A percentile compares a stretch with the other conserved stretches of the same genome.
Evolutionary conservation across 306 rosid species (phyloP).

Genomic region (Inga oerstediana): DNA sequence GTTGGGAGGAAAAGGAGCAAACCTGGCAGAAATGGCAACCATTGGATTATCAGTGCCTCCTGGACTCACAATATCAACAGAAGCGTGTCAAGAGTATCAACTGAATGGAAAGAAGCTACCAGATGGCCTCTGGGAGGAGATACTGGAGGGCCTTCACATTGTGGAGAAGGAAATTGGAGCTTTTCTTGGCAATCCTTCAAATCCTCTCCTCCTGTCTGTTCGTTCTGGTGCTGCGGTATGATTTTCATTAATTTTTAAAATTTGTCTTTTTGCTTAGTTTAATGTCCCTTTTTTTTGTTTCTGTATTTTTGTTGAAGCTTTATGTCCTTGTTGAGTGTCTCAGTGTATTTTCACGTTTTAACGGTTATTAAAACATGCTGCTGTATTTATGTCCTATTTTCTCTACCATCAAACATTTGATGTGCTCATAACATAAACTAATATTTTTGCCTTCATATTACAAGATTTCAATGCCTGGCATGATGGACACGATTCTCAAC

Average conservation of each 20-base stretch:
- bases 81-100: slow-evolving; percentile 96
- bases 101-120: slow-evolving; percentile 63
- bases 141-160: slow-evolving; percentile 60
- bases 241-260: background rate
- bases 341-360: background rate
- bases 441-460: slow-evolving; percentile 20
- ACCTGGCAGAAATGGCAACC: slow-evolving; percentile 97
- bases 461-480: slow-evolving; percentile 98
- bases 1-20: slow-evolving; percentile 99
- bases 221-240: slow-evolving; percentile 98
- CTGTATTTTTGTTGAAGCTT: background rate
- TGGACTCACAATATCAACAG: slow-evolving; percentile 96
- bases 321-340: background rate
- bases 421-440: slow-evolving; percentile 24
- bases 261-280: background rate
- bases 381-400: slow-evolving; percentile 5
- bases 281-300: background rate
- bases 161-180: slow-evolving; percentile 81
- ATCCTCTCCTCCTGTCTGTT: slow-evolving; percentile 85
- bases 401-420: background rate
- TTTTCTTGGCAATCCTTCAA: slow-evolving; percentile 79
- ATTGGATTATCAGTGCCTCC: slow-evolving; percentile 91
- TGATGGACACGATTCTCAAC: slow-evolving; percentile 99
- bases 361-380: background rate
- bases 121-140: slow-evolving; percentile 80